Percentiles rank a stretch among this genome's conserved stretches.
These are phyloP conservation scores for Lentinula detonsa DNA, from an alignment of 768 basidiomycete species.

Conservation along the genomic window DNA sequence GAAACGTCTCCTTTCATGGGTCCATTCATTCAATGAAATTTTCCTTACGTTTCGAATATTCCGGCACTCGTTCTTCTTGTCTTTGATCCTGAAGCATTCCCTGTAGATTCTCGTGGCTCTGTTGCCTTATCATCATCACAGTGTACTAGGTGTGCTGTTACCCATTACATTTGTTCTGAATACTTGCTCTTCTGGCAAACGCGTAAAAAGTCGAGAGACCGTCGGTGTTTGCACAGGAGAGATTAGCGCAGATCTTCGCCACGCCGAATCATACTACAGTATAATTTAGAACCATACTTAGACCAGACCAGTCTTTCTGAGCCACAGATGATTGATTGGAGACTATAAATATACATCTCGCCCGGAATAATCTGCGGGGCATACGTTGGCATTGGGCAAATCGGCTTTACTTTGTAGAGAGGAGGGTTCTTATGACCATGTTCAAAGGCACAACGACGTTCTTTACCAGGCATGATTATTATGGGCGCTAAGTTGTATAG, in stretches of 20 bases:
- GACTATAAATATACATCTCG: slow-evolving; percentile 11
- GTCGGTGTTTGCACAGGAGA: too few species aligned
- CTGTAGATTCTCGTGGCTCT: not conserved
- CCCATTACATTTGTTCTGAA: not conserved
- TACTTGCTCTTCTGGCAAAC: not conserved
- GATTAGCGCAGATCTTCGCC: slow-evolving; percentile 6
- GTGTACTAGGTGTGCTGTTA: not conserved
- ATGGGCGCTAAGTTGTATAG: too few species aligned
- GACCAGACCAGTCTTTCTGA: slow-evolving; percentile 6
- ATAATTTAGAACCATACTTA: not conserved
- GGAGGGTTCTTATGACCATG: too few species aligned
- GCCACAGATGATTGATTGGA: slow-evolving; percentile 16
- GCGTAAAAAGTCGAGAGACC: not conserved
- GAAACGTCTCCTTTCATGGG: slow-evolving; percentile 4
- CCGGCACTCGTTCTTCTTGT: not conserved
- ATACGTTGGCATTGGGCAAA: slow-evolving; percentile 21
- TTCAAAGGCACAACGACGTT: too few species aligned
- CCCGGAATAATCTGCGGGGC: slow-evolving; percentile 1
- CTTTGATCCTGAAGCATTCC: too few species aligned
- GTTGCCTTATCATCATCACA: not conserved
- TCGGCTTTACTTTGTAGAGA: slow-evolving; percentile 13
- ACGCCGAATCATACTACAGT: not conserved
- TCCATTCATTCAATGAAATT: slow-evolving; percentile 16
- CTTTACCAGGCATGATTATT: too few species aligned
- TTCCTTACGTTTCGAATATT: slow-evolving; percentile 20